These are phyloP conservation scores for Calonectria pseudoreteaudii DNA, from an alignment of 2,329 filamentous ascomycete genomes.

Conservation along the genomic window DNA sequence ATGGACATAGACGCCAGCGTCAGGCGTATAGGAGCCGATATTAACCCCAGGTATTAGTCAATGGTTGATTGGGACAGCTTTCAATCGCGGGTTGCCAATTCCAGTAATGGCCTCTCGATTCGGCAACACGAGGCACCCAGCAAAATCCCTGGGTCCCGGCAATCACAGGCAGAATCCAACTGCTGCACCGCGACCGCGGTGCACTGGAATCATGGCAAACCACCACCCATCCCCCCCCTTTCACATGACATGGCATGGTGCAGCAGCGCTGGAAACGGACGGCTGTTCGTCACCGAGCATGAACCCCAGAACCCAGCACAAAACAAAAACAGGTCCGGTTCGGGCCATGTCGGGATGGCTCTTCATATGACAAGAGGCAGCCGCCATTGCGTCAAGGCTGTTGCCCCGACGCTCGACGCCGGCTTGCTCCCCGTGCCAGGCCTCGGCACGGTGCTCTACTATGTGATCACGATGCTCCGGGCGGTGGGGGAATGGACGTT, in stretches of 20 bases:
- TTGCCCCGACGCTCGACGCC: slow-evolving; percentile 9
- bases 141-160: background rate
- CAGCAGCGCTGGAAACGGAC: background rate
- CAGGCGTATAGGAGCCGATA: background rate
- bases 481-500: background rate
- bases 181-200: no score
- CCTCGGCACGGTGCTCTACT: background rate
- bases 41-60: background rate
- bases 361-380: slow-evolving; percentile 6
- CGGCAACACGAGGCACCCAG: background rate
- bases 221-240: background rate
- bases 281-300: background rate
- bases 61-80: background rate
- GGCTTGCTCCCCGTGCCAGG: background rate
- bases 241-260: slow-evolving; percentile 8
- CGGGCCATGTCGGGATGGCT: slow-evolving; percentile 19
- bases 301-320: slow-evolving; percentile 5
- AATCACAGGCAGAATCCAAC: background rate
- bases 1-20: background rate
- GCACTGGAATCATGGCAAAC: background rate
- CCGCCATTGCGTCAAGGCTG: background rate
- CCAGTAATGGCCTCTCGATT: background rate
- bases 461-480: slow-evolving; percentile 2
- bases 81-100: slow-evolving; percentile 17
- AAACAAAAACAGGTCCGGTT: slow-evolving; percentile 7